Evolutionary conservation across 495 filamentous ascomycete genomes (phyloP).

Genomic region (Talaromyces liani): DNA sequence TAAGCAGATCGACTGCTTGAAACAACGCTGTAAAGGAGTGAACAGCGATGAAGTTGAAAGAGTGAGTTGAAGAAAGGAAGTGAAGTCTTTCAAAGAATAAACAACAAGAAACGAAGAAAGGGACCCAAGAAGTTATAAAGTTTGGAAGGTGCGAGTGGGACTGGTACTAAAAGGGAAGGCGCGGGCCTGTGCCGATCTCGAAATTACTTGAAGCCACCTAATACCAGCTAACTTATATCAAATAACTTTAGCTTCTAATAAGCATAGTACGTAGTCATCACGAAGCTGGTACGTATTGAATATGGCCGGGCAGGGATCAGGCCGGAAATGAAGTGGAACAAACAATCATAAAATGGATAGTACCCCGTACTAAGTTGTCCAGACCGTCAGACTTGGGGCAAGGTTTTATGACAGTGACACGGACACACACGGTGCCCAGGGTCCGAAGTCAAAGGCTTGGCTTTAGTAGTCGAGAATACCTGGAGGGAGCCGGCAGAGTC

Average conservation of each 20-base stretch:
- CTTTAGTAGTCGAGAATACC: not conserved
- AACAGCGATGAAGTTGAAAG: conserved; percentile 13
- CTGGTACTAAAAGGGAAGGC: not conserved
- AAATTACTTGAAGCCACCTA: not conserved
- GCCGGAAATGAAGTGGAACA: not conserved
- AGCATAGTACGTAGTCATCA: too few species aligned
- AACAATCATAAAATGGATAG: not conserved
- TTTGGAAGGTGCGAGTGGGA: not conserved
- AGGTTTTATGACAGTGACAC: not conserved
- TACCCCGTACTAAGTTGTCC: not conserved
- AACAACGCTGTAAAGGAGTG: conserved; percentile 14
- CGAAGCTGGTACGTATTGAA: too few species aligned
- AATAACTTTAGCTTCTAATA: too few species aligned
- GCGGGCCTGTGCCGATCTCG: not conserved
- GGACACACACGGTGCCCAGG: too few species aligned
- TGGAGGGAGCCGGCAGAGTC: too few species aligned
- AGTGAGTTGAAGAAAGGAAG: conserved; percentile 14
- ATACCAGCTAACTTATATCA: not conserved
- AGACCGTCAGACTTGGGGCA: not conserved
- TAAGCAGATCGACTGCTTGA: conserved; percentile 5
- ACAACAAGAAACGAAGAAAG: conserved; percentile 16
- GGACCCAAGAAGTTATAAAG: conserved; percentile 3
- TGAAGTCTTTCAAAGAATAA: conserved; percentile 7
- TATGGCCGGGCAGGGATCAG: not conserved
- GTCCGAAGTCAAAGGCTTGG: not conserved